A percentile compares a stretch with the other conserved stretches of the same genome.
phyloP scores from a whole-genome alignment of 2,329 filamentous ascomycete genomes.

The Samsoniella hepiali region DNA sequence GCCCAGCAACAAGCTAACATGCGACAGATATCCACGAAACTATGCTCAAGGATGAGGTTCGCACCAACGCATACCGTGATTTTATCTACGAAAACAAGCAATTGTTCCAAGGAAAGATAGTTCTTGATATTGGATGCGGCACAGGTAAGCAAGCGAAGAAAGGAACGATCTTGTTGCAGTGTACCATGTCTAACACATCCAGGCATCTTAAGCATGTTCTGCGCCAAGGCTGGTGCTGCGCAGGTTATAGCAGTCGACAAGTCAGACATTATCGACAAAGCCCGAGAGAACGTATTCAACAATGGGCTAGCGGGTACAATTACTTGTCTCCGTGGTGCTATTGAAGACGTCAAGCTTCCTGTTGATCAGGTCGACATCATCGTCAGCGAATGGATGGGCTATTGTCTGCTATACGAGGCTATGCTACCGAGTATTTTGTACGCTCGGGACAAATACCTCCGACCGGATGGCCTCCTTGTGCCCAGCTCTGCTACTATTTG shows the following conservation, averaged over 20 bases:
- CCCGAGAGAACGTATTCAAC: conserved; percentile 76
- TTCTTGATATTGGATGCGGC: conserved; percentile 88
- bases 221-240: conserved; percentile 81
- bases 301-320: conserved; percentile 74
- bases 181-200: background rate
- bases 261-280: conserved; percentile 83
- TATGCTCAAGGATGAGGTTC: conserved; percentile 87
- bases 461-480: conserved; percentile 75
- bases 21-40: conserved; percentile 82
- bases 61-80: conserved; percentile 89
- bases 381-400: conserved; percentile 98
- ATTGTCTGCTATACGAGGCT: conserved; percentile 87
- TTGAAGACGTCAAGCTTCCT: conserved; percentile 80
- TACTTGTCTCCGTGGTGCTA: conserved; percentile 76
- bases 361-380: conserved; percentile 87
- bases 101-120: conserved; percentile 78
- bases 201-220: conserved; percentile 93
- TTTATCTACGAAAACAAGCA: conserved; percentile 92
- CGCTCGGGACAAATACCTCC: conserved; percentile 82
- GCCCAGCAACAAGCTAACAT: background rate
- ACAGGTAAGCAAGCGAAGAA: conserved; percentile 44
- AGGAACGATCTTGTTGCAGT: background rate
- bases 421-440: conserved; percentile 93
- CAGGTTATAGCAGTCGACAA: conserved; percentile 90
- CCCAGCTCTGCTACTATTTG: conserved; percentile 82